Evolutionary conservation across 352 stramenopile species (phyloP), one percentile per base, ranked within the genome.

Genomic region (Phytophthora fragariae): DNA sequence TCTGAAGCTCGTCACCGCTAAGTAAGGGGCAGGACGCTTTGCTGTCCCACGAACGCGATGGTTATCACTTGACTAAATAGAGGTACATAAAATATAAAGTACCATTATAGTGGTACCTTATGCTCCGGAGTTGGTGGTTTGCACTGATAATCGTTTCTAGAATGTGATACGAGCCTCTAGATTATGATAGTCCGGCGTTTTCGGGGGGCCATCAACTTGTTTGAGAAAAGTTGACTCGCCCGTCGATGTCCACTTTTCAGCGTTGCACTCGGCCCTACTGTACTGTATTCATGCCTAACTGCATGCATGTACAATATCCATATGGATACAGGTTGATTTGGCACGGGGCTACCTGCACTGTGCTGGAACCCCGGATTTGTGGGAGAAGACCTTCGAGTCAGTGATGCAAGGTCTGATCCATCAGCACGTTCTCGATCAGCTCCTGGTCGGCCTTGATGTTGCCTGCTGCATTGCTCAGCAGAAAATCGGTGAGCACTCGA

Each of bases 381-480:
- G 29, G 3, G 29, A 31, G 29, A 31, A 46, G 11, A 46, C 39
- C 11, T 46, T 46, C 39, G 39, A 46, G 44, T 52, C 57, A 64
- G 15, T 56, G 24, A 17, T 61, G 10, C 47, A 72, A 61, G 2
- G 65, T 58, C 56, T 72, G 54, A 37, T 77, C 73, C 54, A 80
- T 75, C 1, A 85, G 61, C 5, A 83, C 72, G 24, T 84, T 85
- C 62, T 88, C 78, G 27, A 85, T 24, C 11, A 88, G 80, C 63
- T 88, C 72, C 39, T 79, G 76, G 33, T 73, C 80, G 33, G 76
- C 68, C 27, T 72, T 73, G 55, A 88, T 78, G 67, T 84, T 85
- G n/a, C 55, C 61, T 2, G 75, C 75, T 12, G 67, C 76, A 5
- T 75, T 76, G 47, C 65, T 82, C 64, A 88, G 57, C 41, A 85